These are phyloP conservation scores for Pichia exigua DNA, from an alignment of 805 yeast genomes.

Conservation along the genomic window DNA sequence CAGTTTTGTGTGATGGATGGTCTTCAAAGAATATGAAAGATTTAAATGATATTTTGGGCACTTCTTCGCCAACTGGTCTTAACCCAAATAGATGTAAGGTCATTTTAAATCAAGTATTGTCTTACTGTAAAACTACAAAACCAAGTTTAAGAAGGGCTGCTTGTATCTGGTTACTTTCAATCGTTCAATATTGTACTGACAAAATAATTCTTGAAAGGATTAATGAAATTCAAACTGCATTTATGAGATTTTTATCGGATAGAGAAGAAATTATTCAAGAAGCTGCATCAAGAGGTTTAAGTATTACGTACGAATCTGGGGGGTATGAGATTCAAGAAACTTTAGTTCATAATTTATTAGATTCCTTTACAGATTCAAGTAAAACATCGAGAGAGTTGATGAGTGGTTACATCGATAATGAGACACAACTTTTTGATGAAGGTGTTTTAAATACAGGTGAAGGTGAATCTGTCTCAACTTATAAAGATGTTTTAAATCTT, in stretches of 20 bases:
- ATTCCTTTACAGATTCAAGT: constrained; percentile 69
- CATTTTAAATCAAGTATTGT: constrained; percentile 44
- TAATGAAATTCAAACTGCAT: constrained; percentile 60
- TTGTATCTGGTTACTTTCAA: constrained; percentile 78
- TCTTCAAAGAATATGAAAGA: constrained; percentile 45
- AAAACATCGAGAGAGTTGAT: constrained; percentile 33
- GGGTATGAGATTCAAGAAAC: constrained; percentile 58
- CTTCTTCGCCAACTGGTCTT: constrained; percentile 29
- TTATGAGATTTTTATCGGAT: constrained; percentile 72
- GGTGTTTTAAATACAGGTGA: constrained; percentile 75
- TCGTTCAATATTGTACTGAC: constrained; percentile 66
- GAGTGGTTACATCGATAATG: constrained; percentile 66
- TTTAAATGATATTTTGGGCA: constrained; percentile 53
- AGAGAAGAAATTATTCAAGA: constrained; percentile 87
- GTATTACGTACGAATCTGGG: constrained; percentile 75
- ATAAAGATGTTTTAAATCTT: constrained; percentile 76
- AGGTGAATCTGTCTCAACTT: constrained; percentile 83
- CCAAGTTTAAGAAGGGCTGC: constrained; percentile 70
- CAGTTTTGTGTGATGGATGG: constrained; percentile 72
- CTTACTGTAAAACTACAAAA: constrained; percentile 52
- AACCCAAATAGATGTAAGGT: constrained; percentile 14
- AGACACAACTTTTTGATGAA: constrained; percentile 78
- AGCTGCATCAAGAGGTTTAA: constrained; percentile 82
- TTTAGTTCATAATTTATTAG: constrained; percentile 62
- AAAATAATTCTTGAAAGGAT: constrained; percentile 35